Evolutionary conservation across 495 filamentous ascomycete species (phyloP).

Genomic region (Neurospora cerealis): DNA sequence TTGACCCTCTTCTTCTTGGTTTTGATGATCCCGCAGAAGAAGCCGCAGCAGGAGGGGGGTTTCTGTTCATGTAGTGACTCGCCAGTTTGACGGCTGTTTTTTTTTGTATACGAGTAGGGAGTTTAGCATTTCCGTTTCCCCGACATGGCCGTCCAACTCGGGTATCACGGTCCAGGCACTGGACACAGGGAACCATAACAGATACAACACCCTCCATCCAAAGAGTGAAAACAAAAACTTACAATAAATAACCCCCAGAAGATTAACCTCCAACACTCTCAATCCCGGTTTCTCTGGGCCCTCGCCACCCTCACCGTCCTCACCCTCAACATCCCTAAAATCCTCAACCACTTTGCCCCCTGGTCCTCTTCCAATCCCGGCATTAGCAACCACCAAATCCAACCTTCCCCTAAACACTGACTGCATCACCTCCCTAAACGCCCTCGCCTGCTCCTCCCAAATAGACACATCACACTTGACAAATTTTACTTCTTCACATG

Average conservation of each 20-base stretch:
- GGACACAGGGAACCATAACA: too few species aligned
- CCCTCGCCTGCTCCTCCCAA: slow-evolving; percentile 37
- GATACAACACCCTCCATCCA: too few species aligned
- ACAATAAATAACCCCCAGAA: slow-evolving; percentile 41
- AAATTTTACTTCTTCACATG: slow-evolving; percentile 8
- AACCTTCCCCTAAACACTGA: slow-evolving; percentile 23
- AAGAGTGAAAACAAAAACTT: slow-evolving; percentile 11
- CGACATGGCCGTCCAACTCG: too few species aligned
- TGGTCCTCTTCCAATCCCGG: slow-evolving; percentile 38
- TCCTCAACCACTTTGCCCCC: slow-evolving; percentile 22
- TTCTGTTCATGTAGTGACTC: slow-evolving; percentile 43
- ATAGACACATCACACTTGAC: slow-evolving; percentile 36
- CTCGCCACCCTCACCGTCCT: slow-evolving; percentile 17
- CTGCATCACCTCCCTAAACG: slow-evolving; percentile 31
- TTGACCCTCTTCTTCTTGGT: slow-evolving; percentile 25
- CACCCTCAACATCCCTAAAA: slow-evolving; percentile 15
- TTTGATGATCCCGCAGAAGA: too few species aligned
- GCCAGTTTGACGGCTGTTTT: slow-evolving; percentile 37
- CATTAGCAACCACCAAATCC: slow-evolving; percentile 47
- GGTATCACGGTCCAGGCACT: too few species aligned
- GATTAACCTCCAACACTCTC: slow-evolving; percentile 36
- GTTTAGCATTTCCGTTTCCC: too few species aligned
- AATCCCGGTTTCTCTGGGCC: slow-evolving; percentile 31
- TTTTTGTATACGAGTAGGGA: too few species aligned
- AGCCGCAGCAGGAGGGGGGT: slow-evolving; percentile 15